phyloP scores from a whole-genome alignment of 2,329 filamentous ascomycete species.

The Coniochaeta prunicola region DNA sequence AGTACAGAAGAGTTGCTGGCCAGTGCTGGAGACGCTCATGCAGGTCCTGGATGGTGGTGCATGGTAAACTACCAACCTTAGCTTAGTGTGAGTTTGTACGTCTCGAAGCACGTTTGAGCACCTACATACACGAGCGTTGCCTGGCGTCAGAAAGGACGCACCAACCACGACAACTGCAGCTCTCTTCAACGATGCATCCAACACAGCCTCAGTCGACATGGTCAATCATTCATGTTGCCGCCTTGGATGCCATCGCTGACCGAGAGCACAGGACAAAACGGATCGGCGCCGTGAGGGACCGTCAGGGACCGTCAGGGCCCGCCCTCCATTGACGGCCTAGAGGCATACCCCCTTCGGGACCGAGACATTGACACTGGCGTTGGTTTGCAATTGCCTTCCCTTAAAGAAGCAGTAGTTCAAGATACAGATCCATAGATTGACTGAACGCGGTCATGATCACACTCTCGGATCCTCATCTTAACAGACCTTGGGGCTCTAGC shows the following conservation, averaged over 20 bases:
- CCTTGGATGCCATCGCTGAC: not conserved
- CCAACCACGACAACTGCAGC: not conserved
- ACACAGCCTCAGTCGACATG: not conserved
- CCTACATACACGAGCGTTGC: not conserved
- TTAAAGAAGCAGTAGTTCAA: not conserved
- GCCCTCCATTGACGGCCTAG: no score
- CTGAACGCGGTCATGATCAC: not conserved
- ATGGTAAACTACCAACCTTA: not conserved
- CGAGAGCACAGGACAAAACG: not conserved
- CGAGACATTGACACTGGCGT: not conserved
- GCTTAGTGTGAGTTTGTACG: not conserved
- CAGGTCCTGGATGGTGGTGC: not conserved
- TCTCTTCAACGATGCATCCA: not conserved
- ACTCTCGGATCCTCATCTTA: not conserved
- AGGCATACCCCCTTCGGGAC: not conserved
- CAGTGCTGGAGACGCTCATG: not conserved
- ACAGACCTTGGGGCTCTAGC: not conserved
- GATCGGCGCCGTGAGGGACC: not conserved
- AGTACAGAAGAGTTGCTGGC: not conserved
- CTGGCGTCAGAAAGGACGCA: not conserved
- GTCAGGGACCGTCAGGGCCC: no score
- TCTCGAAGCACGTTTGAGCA: not conserved
- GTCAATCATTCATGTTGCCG: not conserved
- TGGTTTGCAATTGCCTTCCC: not conserved
- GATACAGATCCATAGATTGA: not conserved